These are phyloP conservation scores for Ogataea philodendri DNA, from an alignment of 805 yeast species.

Conservation along the genomic window DNA sequence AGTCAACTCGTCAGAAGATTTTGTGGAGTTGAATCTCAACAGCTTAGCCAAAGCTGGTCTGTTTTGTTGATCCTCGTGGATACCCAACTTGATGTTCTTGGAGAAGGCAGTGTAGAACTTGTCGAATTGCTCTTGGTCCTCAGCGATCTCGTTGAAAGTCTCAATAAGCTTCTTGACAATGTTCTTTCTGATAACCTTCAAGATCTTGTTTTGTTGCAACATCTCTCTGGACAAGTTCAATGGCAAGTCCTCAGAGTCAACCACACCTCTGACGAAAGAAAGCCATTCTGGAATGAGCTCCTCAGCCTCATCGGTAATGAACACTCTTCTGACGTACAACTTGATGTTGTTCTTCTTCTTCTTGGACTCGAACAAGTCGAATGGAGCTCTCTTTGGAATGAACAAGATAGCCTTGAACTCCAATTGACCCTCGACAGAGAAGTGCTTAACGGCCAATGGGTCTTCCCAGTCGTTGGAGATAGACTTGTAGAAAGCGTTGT, in stretches of 20 bases:
- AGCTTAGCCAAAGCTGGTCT: slow-evolving; percentile 93
- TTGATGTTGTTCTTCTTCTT: slow-evolving; percentile 99
- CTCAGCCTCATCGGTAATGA: slow-evolving; percentile 99
- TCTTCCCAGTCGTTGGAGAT: slow-evolving; percentile 99
- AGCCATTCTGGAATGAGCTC: slow-evolving; percentile 99
- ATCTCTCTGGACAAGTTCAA: slow-evolving; percentile 99
- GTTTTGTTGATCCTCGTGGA: slow-evolving; percentile 98
- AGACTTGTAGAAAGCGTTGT: slow-evolving; percentile 98
- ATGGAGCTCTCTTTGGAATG: slow-evolving; percentile 99
- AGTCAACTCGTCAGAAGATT: slow-evolving; percentile 89
- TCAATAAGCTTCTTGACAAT: slow-evolving; percentile 97
- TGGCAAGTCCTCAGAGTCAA: slow-evolving; percentile 99
- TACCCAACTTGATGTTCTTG: slow-evolving; percentile 97
- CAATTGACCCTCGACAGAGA: slow-evolving; percentile 99
- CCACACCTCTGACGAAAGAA: slow-evolving; percentile 97
- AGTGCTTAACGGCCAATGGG: slow-evolving; percentile 98
- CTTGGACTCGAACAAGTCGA: slow-evolving; percentile 95
- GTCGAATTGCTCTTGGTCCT: slow-evolving; percentile 97
- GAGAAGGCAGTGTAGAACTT: slow-evolving; percentile 97
- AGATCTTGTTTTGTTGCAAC: slow-evolving; percentile 99
- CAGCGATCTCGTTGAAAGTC: slow-evolving; percentile 98
- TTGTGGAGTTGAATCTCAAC: slow-evolving; percentile 95
- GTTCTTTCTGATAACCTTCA: slow-evolving; percentile 99
- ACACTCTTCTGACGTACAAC: slow-evolving; percentile 98
- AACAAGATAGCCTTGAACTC: slow-evolving; percentile 98